A percentile compares a stretch with the other conserved stretches of the same genome.
Conservation (phyloP, 2,329 filamentous ascomycete species). For the Claviceps paspali region DNA sequence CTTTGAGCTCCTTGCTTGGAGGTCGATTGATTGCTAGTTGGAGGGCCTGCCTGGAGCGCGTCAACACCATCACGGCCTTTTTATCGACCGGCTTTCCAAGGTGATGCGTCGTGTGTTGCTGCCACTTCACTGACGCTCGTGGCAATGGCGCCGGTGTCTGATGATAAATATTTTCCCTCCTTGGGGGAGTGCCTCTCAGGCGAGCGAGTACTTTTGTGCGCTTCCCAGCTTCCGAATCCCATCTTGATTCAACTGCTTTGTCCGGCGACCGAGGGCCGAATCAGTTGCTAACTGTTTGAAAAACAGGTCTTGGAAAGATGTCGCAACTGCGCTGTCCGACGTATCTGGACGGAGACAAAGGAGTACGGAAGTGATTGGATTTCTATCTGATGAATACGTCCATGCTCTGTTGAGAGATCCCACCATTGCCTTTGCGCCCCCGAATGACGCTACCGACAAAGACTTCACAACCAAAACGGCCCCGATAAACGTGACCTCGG, state of each 20-base stretch:
- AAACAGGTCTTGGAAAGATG: constrained; percentile 44
- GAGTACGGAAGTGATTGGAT: constrained; percentile 43
- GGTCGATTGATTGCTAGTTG: constrained; percentile 7
- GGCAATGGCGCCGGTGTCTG: constrained; percentile 57
- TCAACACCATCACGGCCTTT: constrained; percentile 15
- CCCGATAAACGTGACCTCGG: constrained; percentile 67
- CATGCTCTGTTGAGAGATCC: constrained; percentile 53
- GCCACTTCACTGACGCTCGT: constrained; percentile 32
- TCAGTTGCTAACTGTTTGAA: constrained; percentile 9
- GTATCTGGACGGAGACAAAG: constrained; percentile 37
- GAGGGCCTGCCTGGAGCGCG: constrained; percentile 15
- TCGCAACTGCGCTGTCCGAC: constrained; percentile 42
- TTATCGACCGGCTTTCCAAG: constrained; percentile 10
- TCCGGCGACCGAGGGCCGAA: not conserved
- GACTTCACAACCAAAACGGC: constrained; percentile 74
- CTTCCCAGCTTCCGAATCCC: constrained; percentile 9
- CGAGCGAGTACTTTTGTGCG: constrained; percentile 66
- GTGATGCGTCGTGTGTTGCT: constrained; percentile 25
- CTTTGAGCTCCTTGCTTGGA: constrained; percentile 1
- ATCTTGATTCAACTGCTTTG: not conserved
- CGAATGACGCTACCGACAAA: constrained; percentile 47
- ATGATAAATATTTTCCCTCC: constrained; percentile 65
- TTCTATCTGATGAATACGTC: constrained; percentile 57
- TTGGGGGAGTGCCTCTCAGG: constrained; percentile 74
- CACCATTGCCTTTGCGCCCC: constrained; percentile 49